Conservation (phyloP, 2,329 filamentous ascomycete genomes). For the Thelonectria discophora region DNA sequence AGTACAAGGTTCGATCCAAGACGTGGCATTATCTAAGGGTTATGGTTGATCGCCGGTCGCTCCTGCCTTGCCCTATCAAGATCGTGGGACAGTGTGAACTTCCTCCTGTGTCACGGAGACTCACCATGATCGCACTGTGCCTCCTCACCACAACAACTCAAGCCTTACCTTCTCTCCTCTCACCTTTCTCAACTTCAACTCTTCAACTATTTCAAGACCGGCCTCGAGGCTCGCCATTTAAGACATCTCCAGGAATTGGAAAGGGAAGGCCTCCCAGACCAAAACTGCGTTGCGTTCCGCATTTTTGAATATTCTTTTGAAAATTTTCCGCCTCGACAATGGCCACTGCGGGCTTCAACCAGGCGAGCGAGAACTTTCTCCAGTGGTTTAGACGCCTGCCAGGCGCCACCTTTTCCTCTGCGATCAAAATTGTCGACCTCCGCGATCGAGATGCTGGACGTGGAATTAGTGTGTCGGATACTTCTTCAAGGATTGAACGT, state of each 20-base stretch:
- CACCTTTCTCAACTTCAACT: background rate
- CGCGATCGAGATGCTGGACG: slow-evolving; percentile 60
- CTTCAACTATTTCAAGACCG: slow-evolving; percentile 5
- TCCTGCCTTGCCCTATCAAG: background rate
- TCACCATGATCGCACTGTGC: background rate
- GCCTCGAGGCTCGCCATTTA: background rate
- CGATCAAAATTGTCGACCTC: slow-evolving; percentile 63
- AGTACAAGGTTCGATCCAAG: no score
- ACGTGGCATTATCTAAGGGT: no score
- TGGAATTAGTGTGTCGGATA: slow-evolving; percentile 58
- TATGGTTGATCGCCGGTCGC: background rate
- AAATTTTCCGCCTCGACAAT: slow-evolving; percentile 3
- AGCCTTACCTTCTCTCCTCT: background rate
- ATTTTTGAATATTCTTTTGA: background rate
- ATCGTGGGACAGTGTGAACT: background rate
- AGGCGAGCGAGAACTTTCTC: slow-evolving; percentile 57
- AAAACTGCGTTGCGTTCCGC: background rate
- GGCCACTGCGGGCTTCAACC: slow-evolving; percentile 49
- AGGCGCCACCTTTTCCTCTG: slow-evolving; percentile 62
- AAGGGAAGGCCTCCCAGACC: background rate
- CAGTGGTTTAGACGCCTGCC: slow-evolving; percentile 63
- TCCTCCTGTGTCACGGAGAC: background rate
- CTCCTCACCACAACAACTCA: slow-evolving; percentile 12
- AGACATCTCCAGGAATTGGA: background rate
- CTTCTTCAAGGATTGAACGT: background rate